Conservation (phyloP, 2,329 filamentous ascomycete species). For the Scolecobasidium constrictum region DNA sequence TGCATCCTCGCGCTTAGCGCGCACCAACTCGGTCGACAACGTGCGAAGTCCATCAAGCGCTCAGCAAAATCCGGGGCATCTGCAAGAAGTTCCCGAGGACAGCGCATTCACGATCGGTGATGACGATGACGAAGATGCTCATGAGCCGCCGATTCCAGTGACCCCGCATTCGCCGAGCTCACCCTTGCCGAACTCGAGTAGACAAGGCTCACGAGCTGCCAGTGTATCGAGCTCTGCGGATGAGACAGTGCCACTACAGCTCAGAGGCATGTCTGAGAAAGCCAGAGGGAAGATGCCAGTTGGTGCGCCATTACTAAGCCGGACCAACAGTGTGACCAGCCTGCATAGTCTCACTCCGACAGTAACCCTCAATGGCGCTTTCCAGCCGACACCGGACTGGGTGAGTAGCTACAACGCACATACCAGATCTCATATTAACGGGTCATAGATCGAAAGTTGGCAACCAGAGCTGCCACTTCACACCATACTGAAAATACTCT, state of each 20-base stretch:
- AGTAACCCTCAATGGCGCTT: conserved; percentile 45
- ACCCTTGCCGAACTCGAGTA: conserved; percentile 9
- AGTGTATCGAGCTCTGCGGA: conserved; percentile 60
- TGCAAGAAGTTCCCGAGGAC: conserved; percentile 65
- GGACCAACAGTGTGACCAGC: conserved; percentile 82
- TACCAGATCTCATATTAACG: neutral
- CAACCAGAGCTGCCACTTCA: conserved; percentile 84
- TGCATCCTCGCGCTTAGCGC: conserved; percentile 22
- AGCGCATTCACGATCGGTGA: conserved; percentile 81
- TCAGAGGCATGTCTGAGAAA: conserved; percentile 94
- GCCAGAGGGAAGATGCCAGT: conserved; percentile 92
- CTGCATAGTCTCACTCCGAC: conserved; percentile 54
- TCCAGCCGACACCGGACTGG: conserved; percentile 72
- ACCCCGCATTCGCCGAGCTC: conserved; percentile 25
- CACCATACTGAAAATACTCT: conserved; percentile 71
- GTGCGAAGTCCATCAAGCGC: conserved; percentile 50
- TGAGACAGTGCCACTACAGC: conserved; percentile 69
- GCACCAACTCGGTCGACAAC: conserved; percentile 57
- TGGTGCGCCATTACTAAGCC: conserved; percentile 68
- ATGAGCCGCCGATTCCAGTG: neutral
- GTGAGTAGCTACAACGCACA: conserved; percentile 26
- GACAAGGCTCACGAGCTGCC: conserved; percentile 46
- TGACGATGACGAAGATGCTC: conserved; percentile 52
- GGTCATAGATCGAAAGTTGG: conserved; percentile 73
- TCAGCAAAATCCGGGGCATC: conserved; percentile 36